Conservation (phyloP, 495 filamentous ascomycete genomes). For the Neurospora sp. region DNA sequence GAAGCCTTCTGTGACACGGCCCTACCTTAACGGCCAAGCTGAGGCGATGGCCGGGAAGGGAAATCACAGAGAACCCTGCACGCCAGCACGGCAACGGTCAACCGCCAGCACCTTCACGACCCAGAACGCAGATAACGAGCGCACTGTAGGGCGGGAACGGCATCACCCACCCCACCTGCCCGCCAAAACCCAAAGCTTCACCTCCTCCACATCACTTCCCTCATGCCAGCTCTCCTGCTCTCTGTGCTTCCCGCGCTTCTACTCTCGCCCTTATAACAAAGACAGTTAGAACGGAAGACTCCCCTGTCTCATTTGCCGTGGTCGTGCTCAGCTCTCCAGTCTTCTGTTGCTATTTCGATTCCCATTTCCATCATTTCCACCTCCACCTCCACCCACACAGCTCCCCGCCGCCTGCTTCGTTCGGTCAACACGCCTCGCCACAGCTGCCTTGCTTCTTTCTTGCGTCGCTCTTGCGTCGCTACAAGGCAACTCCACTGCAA, state of each 20-base stretch:
- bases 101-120: not conserved
- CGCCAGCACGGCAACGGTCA: not conserved
- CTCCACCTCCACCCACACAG: not conserved
- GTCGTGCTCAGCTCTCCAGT: not conserved
- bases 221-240: constrained; percentile 3
- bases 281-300: not conserved
- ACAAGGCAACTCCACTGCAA: not conserved
- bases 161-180: constrained; percentile 21
- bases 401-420: not conserved
- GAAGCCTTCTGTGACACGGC: not conserved
- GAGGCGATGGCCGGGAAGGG: not conserved
- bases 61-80: not conserved
- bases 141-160: constrained; percentile 16
- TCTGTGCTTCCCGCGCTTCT: constrained; percentile 4
- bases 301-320: not conserved
- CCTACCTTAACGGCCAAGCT: not conserved
- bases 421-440: not conserved
- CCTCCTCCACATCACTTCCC: constrained; percentile 10
- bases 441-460: not conserved
- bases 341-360: not conserved
- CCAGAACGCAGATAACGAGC: not conserved
- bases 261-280: not conserved
- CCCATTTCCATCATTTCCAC: not conserved
- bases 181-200: constrained; percentile 23
- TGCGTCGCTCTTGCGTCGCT: not conserved